A percentile compares a stretch with the other conserved stretches of the same genome.
Evolutionary conservation across 345 rosid genomes (phyloP).

Genomic region (Geranium rotundifolium): DNA sequence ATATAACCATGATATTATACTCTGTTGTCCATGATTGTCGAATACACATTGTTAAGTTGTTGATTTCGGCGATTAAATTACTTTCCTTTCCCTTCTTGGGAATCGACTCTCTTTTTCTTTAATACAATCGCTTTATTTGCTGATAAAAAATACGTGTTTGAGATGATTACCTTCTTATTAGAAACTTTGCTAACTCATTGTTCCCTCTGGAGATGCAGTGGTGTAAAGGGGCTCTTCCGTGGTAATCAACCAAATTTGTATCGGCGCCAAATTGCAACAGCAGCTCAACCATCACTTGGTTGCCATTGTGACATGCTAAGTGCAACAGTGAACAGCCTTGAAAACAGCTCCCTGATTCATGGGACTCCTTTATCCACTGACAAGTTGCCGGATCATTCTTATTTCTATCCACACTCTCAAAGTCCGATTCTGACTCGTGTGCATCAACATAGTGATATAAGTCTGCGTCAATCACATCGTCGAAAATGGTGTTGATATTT

Average conservation of each 20-base stretch:
- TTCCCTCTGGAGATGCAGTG: conserved; percentile 49
- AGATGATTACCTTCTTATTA: conserved; percentile 53
- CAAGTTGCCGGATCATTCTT: conserved; percentile 44
- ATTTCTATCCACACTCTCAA: conserved; percentile 7
- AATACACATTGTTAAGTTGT: no score
- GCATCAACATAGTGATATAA: conserved; percentile 22
- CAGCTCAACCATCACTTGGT: conserved; percentile 58
- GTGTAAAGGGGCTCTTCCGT: conserved; percentile 83
- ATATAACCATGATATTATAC: no score
- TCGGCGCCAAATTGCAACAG: conserved; percentile 73
- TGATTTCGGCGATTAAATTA: no score
- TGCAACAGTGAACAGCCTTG: conserved; percentile 78
- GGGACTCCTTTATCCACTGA: conserved; percentile 43
- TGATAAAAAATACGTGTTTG: no score
- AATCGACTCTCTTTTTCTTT: no score
- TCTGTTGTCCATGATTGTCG: no score
- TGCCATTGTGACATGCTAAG: conserved; percentile 55
- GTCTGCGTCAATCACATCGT: conserved; percentile 31
- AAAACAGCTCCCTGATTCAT: conserved; percentile 51
- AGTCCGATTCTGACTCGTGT: conserved; percentile 14
- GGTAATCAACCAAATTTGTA: conserved; percentile 54
- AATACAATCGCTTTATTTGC: no score
- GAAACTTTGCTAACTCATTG: conserved; percentile 55
- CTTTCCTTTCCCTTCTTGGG: background rate
- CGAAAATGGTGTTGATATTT: conserved; percentile 46